Evolutionary conservation across 257 asterid genomes (phyloP), one percentile per base, ranked within the genome.

Genomic region (Jacaranda mimosifolia): DNA sequence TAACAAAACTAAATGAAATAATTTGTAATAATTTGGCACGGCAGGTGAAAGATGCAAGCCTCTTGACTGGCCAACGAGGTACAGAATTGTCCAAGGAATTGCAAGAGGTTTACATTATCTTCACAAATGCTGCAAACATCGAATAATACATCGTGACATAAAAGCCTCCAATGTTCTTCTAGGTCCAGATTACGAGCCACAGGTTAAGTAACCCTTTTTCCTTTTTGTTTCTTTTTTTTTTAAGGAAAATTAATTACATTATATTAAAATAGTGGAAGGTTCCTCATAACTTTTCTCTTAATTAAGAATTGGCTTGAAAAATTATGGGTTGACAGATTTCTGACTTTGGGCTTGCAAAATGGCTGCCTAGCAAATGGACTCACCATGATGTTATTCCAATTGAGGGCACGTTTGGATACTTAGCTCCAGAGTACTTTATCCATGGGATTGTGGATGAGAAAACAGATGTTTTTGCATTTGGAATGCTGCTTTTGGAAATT

Each of bases 371-470:
- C 77, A 88, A 91, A 79, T 88, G 94, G 96, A 91, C 93, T 56
- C 97, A 92, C 66, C 98, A 89, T 71, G 92, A 96, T 9, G 97
- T 83, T 48, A 63, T 83, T 57, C 92, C 97, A 53, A 85, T 94
- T 19, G 97, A 94, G 77, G 98, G 98, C 8, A 94, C 97, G 49
- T 94, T 92, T 65, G 98, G 98, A 9, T 94, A 90, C 72, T 75
- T 92, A 32, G 97, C 98, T 35, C 98, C 97, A 11, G 98, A 94
- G 74, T 94, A 86, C 78, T 90, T 92, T 76, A 85, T 94, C 91
- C 94, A 91, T 55, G 98, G 98, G 8, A 89, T 88, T 75, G 98
- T 92, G 3, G 97, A 94, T 74, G 98, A 92, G 75, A 92, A 94
- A 75, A 92, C 89, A 0, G 98, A 94, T 74, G 82, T 91, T 73